Base-by-base conservation (phyloP, 441 rosid species). In the Gossypium laxum region DNA sequence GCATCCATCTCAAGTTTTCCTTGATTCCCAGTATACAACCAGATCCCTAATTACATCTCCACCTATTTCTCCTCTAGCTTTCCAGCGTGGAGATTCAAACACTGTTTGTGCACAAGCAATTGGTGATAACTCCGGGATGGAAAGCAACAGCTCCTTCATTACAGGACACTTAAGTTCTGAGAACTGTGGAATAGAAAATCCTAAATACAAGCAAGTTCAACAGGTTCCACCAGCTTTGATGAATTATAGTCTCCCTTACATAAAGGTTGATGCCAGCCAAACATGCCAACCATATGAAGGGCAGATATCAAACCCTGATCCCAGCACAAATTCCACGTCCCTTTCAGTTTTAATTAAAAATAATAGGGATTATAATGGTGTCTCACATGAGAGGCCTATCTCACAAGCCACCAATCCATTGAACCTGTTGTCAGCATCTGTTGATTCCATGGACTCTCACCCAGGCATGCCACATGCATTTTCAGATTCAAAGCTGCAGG, bases 401-500 rank as follows among this genome's bases (percentile, higher is more conserved):
- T 24, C 82, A n/a, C 59, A 63, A 54, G 52, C 74, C 1, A 83
- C 78, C 12, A 84, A 82, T 57, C 78, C 83, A 10, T 59, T 75
- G 56, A 80, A 67, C 50, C 72, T 83, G 21, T 73, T 81, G n/a
- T 77, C 87, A 55, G 89, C 79, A 61, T 85, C 85, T 61, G 70
- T 77, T 3, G 86, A 82, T 62, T 83, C 85, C 55, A 76, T 66
- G 69, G 84, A 81, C 60, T 81, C 84, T 73, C 78, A 70, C 30
- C 78, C 61, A 67, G 85, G 87, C 34, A 76, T 89, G 45, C 65
- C 86, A 4, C 91, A 85, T 81, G 87, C 88, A 38, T 85, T 82
- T 82, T 88, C 92, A 70, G 92, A 89, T 80, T 83, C 91, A 43
- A 86, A 82, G 66, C 76, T 89, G 65, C 88, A 85, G 22, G 85